These are phyloP conservation scores for Candida golubevii DNA, from an alignment of 805 yeast genomes.

Conservation along the genomic window DNA sequence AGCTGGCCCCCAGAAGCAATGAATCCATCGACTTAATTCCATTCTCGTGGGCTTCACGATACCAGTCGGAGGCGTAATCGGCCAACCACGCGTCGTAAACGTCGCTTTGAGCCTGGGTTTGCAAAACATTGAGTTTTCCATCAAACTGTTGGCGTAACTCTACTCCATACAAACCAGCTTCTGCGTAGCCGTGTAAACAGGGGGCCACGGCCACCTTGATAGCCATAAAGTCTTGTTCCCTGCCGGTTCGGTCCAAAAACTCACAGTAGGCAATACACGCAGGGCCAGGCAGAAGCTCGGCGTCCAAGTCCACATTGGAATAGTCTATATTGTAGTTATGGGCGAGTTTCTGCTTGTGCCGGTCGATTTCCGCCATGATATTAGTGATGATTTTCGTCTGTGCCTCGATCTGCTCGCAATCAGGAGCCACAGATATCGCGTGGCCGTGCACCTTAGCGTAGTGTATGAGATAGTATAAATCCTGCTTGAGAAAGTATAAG, in stretches of 20 bases:
- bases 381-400: constrained; percentile 48
- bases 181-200: constrained; percentile 67
- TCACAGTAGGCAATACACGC: constrained; percentile 62
- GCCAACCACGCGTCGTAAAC: constrained; percentile 53
- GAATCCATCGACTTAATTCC: constrained; percentile 50
- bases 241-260: constrained; percentile 52
- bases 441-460: constrained; percentile 64
- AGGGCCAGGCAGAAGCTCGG: constrained; percentile 43
- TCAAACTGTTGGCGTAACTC: constrained; percentile 13
- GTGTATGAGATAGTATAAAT: constrained; percentile 63
- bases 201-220: constrained; percentile 69
- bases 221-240: constrained; percentile 55
- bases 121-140: constrained; percentile 21
- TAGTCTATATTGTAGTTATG: constrained; percentile 37
- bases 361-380: constrained; percentile 51
- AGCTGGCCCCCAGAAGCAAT: constrained; percentile 25
- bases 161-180: constrained; percentile 44
- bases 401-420: constrained; percentile 45
- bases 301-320: constrained; percentile 37
- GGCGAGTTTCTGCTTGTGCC: constrained; percentile 50
- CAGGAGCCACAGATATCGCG: constrained; percentile 61
- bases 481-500: constrained; percentile 55
- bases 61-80: constrained; percentile 60
- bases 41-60: constrained; percentile 44
- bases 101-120: constrained; percentile 19